Base-by-base conservation (phyloP, 192 early-diverging fungal genomes). In the Backusella sp. region DNA sequence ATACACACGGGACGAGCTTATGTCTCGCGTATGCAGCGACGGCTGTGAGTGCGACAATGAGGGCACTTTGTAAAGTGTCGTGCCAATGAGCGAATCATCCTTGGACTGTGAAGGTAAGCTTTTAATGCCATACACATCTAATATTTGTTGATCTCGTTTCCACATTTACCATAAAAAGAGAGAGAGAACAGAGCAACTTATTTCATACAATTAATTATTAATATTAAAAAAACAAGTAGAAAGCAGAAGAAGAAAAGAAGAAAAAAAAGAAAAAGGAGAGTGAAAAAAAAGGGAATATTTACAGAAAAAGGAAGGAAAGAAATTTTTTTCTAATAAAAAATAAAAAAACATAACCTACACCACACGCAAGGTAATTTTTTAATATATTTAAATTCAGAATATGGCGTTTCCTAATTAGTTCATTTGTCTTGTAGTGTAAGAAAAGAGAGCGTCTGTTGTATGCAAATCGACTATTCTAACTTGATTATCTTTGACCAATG, bases 401-500 rank as follows among this genome's bases (percentile, higher is more conserved):
- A n/a, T n/a, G n/a, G n/a, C n/a, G n/a, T n/a, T n/a, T n/a, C n/a
- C n/a, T n/a, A n/a, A n/a, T n/a, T n/a, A n/a, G n/a, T n/a, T n/a
- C n/a, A n/a, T n/a, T n/a, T n/a, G n/a, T n/a, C n/a, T n/a, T n/a
- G n/a, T n/a, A n/a, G n/a, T n/a, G n/a, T n/a, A n/a, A 19, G 37
- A 73, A 34, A 41, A 81, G 0, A 78, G 34, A 28, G 67, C 78
- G 28, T 87, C 83, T 41, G 71, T 76, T 34, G 70, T 76, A 15
- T 78, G 49, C 77, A 80, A 76, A 41, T 87, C 82, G 75, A 87
- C 34, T 36, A 89, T 66, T 9, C 88, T 66, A 35, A 88, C 75
- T 73, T 89, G 87, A 42, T 86, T 78, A 14, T 86, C 85, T 70
- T 82, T 79, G 39, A 85, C 30, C 28, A 84, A 68, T 28, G 78